phyloP scores from a whole-genome alignment of 495 filamentous ascomycete genomes.

The Cercophora newfieldiana region DNA sequence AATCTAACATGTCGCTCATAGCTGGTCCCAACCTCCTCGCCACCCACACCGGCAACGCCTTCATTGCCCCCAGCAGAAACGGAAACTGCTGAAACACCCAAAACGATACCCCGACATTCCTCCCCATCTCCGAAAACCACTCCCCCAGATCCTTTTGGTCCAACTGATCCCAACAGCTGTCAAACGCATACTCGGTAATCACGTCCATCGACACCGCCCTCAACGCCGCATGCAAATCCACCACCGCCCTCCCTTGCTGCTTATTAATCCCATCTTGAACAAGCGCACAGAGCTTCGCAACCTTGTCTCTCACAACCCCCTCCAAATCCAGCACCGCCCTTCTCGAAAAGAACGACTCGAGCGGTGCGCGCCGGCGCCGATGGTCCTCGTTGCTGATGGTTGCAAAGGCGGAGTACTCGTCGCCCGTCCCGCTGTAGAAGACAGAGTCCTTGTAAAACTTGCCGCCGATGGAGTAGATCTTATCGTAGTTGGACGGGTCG shows the following conservation, averaged over 20 bases:
- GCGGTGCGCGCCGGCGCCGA: constrained; percentile 3
- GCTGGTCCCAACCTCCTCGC: background rate
- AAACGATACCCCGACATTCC: background rate
- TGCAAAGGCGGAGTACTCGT: background rate
- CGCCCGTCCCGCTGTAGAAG: constrained; percentile 16
- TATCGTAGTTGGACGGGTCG: constrained; percentile 42
- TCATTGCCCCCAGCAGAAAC: background rate
- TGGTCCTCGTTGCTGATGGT: constrained; percentile 4
- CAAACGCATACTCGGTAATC: constrained; percentile 3
- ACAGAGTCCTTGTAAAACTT: constrained; percentile 33
- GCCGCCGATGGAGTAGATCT: constrained; percentile 35
- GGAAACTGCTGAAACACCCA: constrained; percentile 4
- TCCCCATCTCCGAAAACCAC: background rate
- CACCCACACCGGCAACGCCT: background rate
- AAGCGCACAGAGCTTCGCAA: constrained; percentile 7
- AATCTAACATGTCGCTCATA: background rate
- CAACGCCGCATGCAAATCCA: background rate
- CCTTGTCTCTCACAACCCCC: background rate
- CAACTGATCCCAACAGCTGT: background rate
- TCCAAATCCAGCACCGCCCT: constrained; percentile 1
- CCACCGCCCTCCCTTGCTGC: background rate
- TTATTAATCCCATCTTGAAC: background rate
- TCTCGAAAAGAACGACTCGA: constrained; percentile 7
- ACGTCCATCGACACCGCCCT: background rate
- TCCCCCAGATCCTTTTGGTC: background rate